These are phyloP conservation scores for Reticulascus tulasneorum DNA, from an alignment of 2,329 filamentous ascomycete species.

Conservation along the genomic window DNA sequence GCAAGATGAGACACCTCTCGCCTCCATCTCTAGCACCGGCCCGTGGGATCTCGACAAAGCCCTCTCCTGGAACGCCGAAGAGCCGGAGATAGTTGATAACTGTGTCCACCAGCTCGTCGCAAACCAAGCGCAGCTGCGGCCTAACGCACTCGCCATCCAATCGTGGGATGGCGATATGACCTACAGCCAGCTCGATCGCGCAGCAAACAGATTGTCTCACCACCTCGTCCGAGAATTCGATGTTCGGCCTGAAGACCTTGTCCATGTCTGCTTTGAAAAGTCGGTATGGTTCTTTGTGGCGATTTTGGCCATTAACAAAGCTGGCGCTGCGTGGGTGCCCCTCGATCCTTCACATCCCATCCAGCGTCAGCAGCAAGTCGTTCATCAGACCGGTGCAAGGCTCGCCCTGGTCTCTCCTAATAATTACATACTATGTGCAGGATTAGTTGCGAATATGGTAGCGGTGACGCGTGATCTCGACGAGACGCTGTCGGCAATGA, in stretches of 20 bases:
- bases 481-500: not conserved
- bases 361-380: not conserved
- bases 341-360: constrained; percentile 4
- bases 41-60: not conserved
- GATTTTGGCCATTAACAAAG: constrained; percentile 11
- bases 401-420: constrained; percentile 1
- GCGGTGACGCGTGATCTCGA: constrained; percentile 1
- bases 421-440: not conserved
- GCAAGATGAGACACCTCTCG: not conserved
- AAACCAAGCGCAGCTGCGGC: not conserved
- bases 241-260: not conserved
- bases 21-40: not conserved
- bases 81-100: not conserved
- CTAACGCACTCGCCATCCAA: not conserved
- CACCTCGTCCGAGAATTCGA: not conserved
- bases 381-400: constrained; percentile 4
- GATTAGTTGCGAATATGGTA: not conserved
- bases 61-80: constrained; percentile 1
- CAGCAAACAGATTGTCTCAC: constrained; percentile 3
- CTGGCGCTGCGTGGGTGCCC: constrained; percentile 9
- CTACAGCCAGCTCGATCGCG: constrained; percentile 17
- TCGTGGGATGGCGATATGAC: constrained; percentile 1
- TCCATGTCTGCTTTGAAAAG: constrained; percentile 14
- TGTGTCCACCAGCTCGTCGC: constrained; percentile 3
- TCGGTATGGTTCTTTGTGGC: constrained; percentile 9